Conservation (phyloP, 257 asterid genomes). For the Coffea canephora region DNA sequence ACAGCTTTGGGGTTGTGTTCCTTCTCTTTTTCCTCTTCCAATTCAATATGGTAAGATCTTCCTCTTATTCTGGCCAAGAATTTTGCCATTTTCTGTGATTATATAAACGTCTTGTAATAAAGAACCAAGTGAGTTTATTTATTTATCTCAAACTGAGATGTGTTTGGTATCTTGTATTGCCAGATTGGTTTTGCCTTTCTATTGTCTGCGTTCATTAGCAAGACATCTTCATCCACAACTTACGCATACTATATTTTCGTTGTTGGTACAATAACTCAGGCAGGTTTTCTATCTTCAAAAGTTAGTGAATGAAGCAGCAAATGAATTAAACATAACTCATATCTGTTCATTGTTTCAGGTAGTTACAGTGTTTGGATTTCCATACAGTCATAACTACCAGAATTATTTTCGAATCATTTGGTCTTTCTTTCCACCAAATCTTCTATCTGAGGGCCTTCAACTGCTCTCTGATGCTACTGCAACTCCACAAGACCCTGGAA, state of each 20-base stretch:
- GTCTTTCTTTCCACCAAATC: constrained; percentile 97
- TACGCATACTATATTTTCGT: constrained; percentile 68
- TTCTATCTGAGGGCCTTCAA: constrained; percentile 69
- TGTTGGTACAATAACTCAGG: constrained; percentile 84
- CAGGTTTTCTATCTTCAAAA: constrained; percentile 28
- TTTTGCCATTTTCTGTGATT: background rate
- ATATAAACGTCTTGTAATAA: background rate
- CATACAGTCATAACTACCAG: constrained; percentile 48
- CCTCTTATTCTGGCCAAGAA: constrained; percentile 6
- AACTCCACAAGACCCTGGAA: constrained; percentile 88
- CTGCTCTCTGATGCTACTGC: constrained; percentile 81
- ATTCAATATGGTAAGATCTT: constrained; percentile 66
- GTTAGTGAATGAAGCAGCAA: constrained; percentile 15
- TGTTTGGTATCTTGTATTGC: constrained; percentile 18
- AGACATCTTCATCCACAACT: constrained; percentile 75
- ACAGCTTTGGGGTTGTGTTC: constrained; percentile 68
- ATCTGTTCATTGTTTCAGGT: constrained; percentile 44
- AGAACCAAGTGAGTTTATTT: background rate
- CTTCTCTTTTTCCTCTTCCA: constrained; percentile 83
- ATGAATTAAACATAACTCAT: constrained; percentile 22
- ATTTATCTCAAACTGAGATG: constrained; percentile 1
- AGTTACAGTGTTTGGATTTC: constrained; percentile 88
- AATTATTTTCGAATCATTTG: constrained; percentile 51
- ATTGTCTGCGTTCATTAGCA: constrained; percentile 72
- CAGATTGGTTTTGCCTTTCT: constrained; percentile 83